These are phyloP conservation scores for Penstemon davidsonii DNA, from an alignment of 257 asterid species.

Conservation along the genomic window DNA sequence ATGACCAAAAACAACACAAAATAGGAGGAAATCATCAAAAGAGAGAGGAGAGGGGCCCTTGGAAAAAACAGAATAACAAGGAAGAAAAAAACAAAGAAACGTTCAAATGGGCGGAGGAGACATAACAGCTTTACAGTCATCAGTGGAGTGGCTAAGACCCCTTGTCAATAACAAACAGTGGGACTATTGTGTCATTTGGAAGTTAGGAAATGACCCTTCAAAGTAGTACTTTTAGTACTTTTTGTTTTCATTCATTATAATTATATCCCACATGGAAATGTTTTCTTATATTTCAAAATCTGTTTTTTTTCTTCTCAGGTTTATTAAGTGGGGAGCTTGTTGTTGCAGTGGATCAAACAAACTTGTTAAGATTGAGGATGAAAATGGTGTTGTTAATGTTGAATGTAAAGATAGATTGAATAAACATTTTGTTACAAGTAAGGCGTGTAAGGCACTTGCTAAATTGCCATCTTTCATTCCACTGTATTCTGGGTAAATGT, in stretches of 20 bases:
- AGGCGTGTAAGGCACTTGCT: constrained; percentile 65
- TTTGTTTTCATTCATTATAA: neutral
- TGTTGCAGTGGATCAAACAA: constrained; percentile 67
- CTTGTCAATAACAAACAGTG: constrained; percentile 52
- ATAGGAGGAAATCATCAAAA: no score
- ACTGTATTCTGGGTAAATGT: constrained; percentile 71
- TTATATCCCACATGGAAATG: neutral
- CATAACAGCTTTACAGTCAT: constrained; percentile 48
- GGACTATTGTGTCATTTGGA: constrained; percentile 85
- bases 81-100: constrained; percentile 40
- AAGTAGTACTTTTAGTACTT: constrained; percentile 39
- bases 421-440: constrained; percentile 51
- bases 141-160: constrained; percentile 56
- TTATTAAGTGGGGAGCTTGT: constrained; percentile 78
- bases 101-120: constrained; percentile 33
- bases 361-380: constrained; percentile 35
- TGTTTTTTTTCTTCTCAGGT: constrained; percentile 44
- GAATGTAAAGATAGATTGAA: constrained; percentile 54
- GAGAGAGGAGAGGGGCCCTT: constrained; percentile 4
- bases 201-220: constrained; percentile 79
- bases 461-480: constrained; percentile 55
- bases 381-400: constrained; percentile 30
- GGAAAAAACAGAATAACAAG: neutral
- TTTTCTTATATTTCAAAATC: neutral
- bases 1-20: constrained; percentile 2